These are phyloP conservation scores for Sporothrix brunneoviolacea DNA, from an alignment of 2,329 filamentous ascomycete species.

Conservation along the genomic window DNA sequence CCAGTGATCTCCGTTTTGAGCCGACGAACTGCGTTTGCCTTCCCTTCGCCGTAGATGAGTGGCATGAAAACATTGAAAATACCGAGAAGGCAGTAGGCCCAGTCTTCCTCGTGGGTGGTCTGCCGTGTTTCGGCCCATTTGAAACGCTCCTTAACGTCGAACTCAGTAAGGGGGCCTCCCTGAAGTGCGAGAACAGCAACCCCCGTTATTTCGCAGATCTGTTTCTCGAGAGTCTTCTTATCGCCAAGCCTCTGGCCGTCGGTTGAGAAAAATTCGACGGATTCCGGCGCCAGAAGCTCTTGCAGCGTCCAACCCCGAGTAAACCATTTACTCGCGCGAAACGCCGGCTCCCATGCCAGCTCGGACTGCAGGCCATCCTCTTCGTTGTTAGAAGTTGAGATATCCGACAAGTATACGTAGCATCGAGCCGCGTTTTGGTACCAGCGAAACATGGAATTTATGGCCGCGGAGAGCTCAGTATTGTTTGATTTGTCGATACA, in stretches of 20 bases:
- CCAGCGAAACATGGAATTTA: slow-evolving; percentile 20
- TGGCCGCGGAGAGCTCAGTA: slow-evolving; percentile 21
- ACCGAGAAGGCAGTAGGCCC: slow-evolving; percentile 1
- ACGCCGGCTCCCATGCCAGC: neutral
- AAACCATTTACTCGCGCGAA: slow-evolving; percentile 17
- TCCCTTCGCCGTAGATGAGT: slow-evolving; percentile 14
- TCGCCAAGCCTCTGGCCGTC: slow-evolving; percentile 15
- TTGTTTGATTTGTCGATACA: slow-evolving; percentile 25
- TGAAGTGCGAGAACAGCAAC: neutral
- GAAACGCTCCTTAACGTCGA: neutral
- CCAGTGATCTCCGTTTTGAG: slow-evolving; percentile 21
- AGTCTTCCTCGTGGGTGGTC: slow-evolving; percentile 11
- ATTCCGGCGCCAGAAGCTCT: slow-evolving; percentile 18
- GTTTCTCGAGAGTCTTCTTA: slow-evolving; percentile 11
- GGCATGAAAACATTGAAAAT: slow-evolving; percentile 13
- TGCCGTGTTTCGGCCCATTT: slow-evolving; percentile 2
- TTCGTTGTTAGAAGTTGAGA: neutral
- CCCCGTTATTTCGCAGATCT: neutral
- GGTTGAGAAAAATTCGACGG: slow-evolving; percentile 16
- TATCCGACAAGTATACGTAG: slow-evolving; percentile 20
- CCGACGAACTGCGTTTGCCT: slow-evolving; percentile 11
- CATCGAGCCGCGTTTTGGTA: slow-evolving; percentile 19
- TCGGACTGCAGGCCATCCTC: neutral
- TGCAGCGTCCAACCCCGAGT: slow-evolving; percentile 21
- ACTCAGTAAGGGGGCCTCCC: neutral